Evolutionary conservation across 352 stramenopile genomes (phyloP), one percentile per base, ranked within the genome.

Genomic region (Phytophthora kernoviae): DNA sequence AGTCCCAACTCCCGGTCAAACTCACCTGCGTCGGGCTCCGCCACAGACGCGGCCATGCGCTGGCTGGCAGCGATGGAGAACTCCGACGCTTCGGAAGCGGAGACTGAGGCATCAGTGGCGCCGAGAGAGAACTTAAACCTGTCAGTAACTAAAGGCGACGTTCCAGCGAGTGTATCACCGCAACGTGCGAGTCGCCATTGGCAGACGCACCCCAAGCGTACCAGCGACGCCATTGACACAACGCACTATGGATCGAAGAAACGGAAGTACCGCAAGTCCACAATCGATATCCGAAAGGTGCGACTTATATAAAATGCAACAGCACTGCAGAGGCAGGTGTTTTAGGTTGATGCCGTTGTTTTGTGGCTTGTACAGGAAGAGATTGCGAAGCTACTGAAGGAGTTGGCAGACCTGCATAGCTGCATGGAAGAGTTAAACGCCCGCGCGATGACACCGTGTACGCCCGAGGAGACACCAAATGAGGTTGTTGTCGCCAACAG

Each of bases 191-290:
- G 20, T 49, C 17, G 5, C 26, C 5, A 36, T 11, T 20, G 18
- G 24, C 18, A 37, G 18, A 12, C n/a, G 32, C 32, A 32, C 10
- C 33, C 41, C 26, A 62, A 67, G 32, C 51, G 59, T 12, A 20
- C 32, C 9, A 26, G 6, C 11, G 27, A 20, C 27, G 27, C 12
- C 4, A 32, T 7, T 8, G 37, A 17, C 21, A n/a, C 21, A 41
- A 14, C 11, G n/a, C 34, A 42, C 7, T 30, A 58, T 12, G 54
- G 27, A 12, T 41, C 40, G 8, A 61, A 61, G 48, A 65, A 70
- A 34, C 62, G 55, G 20, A 68, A 68, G 34, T 21, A 47, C 27
- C 60, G 60, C 43, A 70, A 70, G 62, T 70, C 62, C 6, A 70
- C 62, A 21, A 65, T 65, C 24, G 55, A 70, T 26, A 57, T 44